A percentile compares a stretch with the other conserved stretches of the same genome.
Conservation (phyloP, 1,139 yeast genomes). For the Arxiozyma telluris region DNA sequence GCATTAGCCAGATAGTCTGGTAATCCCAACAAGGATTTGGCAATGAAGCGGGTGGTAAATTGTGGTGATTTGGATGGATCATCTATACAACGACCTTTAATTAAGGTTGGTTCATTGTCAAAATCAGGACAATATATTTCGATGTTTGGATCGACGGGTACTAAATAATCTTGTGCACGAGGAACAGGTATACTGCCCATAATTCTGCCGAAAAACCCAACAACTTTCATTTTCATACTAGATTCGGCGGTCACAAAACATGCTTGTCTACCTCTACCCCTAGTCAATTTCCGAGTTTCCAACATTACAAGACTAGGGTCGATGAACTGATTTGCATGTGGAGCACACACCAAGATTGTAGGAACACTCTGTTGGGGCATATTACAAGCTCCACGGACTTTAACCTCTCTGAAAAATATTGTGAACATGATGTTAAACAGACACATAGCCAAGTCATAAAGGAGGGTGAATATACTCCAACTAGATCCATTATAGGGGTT, state of each 20-base stretch:
- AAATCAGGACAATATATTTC: constrained; percentile 10
- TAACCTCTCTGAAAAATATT: constrained; percentile 73
- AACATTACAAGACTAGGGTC: constrained; percentile 69
- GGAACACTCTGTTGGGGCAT: constrained; percentile 66
- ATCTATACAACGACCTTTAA: constrained; percentile 12
- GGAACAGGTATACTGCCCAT: constrained; percentile 83
- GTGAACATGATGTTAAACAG: constrained; percentile 11
- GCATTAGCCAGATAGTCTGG: constrained; percentile 75
- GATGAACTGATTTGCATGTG: constrained; percentile 77
- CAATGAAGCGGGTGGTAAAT: constrained; percentile 35
- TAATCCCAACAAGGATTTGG: constrained; percentile 64
- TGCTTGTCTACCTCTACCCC: constrained; percentile 62
- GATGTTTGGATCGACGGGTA: constrained; percentile 18
- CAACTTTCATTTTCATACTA: constrained; percentile 56
- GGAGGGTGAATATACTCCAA: constrained; percentile 5
- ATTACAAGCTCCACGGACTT: constrained; percentile 84
- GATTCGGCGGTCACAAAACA: constrained; percentile 84
- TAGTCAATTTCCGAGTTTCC: constrained; percentile 47
- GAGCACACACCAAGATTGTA: constrained; percentile 77
- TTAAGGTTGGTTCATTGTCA: constrained; percentile 7
- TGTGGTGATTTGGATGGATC: constrained; percentile 8
- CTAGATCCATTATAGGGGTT: constrained; percentile 9
- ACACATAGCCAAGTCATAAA: constrained; percentile 9
- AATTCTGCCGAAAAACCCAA: constrained; percentile 68
- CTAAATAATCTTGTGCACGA: constrained; percentile 80